Percentiles rank a stretch among this genome's conserved stretches.
phyloP scores from a whole-genome alignment of 1,139 yeast genomes.

The Geotrichum restrictum region DNA sequence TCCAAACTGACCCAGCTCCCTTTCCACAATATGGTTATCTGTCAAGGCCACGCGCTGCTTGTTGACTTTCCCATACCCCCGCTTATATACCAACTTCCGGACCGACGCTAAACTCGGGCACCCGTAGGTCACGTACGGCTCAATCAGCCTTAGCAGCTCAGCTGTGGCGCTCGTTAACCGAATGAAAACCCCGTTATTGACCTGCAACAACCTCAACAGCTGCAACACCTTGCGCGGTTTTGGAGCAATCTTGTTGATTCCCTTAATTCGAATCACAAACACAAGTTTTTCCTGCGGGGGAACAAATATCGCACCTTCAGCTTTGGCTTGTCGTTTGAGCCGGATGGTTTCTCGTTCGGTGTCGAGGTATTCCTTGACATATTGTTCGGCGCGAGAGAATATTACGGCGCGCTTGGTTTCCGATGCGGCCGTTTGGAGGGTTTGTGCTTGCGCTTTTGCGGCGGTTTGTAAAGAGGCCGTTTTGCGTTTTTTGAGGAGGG shows the following conservation, averaged over 20 bases:
- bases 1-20: slow-evolving; percentile 91
- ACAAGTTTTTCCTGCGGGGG: slow-evolving; percentile 96
- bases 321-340: slow-evolving; percentile 95
- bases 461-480: slow-evolving; percentile 56
- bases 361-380: slow-evolving; percentile 92
- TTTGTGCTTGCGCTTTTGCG: slow-evolving; percentile 49
- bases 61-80: slow-evolving; percentile 99
- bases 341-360: slow-evolving; percentile 89
- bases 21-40: slow-evolving; percentile 93
- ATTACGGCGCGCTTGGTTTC: slow-evolving; percentile 76
- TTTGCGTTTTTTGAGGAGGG: slow-evolving; percentile 91
- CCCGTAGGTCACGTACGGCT: slow-evolving; percentile 99
- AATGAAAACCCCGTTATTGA: slow-evolving; percentile 97
- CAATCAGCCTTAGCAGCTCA: slow-evolving; percentile 94
- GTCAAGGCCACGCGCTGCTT: slow-evolving; percentile 90
- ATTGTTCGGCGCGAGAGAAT: slow-evolving; percentile 96
- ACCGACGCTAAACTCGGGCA: slow-evolving; percentile 96
- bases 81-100: slow-evolving; percentile 97
- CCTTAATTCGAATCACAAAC: slow-evolving; percentile 98
- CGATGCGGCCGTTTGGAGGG: slow-evolving; percentile 68
- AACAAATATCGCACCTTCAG: slow-evolving; percentile 74
- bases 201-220: slow-evolving; percentile 94
- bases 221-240: slow-evolving; percentile 99
- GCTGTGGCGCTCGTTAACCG: slow-evolving; percentile 97
- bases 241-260: slow-evolving; percentile 99